These are phyloP conservation scores for Papilionanthe hybrid DNA, from an alignment of 116 monocot species.

Conservation along the genomic window DNA sequence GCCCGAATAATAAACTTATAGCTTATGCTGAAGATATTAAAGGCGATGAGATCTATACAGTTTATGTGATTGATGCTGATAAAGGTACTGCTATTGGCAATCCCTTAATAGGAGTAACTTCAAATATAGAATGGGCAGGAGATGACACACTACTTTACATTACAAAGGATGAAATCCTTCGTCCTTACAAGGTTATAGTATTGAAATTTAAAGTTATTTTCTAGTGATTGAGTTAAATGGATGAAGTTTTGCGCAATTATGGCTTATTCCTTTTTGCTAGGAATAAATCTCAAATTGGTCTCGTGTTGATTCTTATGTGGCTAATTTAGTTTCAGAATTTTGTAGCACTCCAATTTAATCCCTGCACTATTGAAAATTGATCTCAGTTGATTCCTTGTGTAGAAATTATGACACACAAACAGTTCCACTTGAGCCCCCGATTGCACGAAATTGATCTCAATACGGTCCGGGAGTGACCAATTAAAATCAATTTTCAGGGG, in stretches of 20 bases:
- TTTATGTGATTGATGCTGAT: slow-evolving; percentile 82
- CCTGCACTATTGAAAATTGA: no score
- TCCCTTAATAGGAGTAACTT: slow-evolving; percentile 61
- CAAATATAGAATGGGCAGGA: slow-evolving; percentile 80
- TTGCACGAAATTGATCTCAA: no score
- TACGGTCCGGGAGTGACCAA: no score
- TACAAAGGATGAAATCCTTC: slow-evolving; percentile 88
- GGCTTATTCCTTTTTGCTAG: not conserved
- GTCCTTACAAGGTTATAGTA: slow-evolving; percentile 72
- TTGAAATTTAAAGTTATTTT: not conserved
- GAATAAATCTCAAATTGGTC: no score
- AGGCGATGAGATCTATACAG: slow-evolving; percentile 88
- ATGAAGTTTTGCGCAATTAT: no score
- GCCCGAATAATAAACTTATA: slow-evolving; percentile 49
- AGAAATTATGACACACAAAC: no score
- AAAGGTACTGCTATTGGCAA: slow-evolving; percentile 52
- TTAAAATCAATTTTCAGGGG: no score
- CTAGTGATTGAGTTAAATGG: not conserved
- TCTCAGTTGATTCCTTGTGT: no score
- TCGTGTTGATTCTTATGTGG: no score
- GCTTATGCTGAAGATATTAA: slow-evolving; percentile 90
- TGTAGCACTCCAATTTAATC: no score
- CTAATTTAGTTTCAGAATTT: no score
- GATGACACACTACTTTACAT: slow-evolving; percentile 69
- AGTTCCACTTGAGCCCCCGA: no score